phyloP scores from a whole-genome alignment of 371 early-diverging fungal species.

The Rhizopus sp. region DNA sequence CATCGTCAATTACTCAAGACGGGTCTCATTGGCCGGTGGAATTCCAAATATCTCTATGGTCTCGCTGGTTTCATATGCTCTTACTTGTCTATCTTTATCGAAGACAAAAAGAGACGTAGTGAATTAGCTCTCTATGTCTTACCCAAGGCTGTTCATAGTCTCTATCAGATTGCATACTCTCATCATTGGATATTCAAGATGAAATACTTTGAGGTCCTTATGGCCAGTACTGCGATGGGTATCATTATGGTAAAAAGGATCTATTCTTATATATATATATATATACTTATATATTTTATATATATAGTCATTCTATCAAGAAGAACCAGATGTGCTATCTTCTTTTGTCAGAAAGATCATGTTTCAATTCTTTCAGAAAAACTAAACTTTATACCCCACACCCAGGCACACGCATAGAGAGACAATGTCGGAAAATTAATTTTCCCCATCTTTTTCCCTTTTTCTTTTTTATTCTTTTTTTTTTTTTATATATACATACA shows the following conservation, averaged over 20 bases:
- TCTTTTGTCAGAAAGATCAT: slow-evolving; percentile 59
- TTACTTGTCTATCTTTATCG: slow-evolving; percentile 64
- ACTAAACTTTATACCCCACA: slow-evolving; percentile 30
- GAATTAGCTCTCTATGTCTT: slow-evolving; percentile 72
- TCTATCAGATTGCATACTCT: slow-evolving; percentile 60
- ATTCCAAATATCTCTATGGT: slow-evolving; percentile 68
- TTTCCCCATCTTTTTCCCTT: background rate
- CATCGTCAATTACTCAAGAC: slow-evolving; percentile 57
- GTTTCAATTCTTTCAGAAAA: slow-evolving; percentile 58
- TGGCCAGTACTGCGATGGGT: slow-evolving; percentile 54
- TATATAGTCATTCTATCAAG: slow-evolving; percentile 64
- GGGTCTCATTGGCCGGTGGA: slow-evolving; percentile 32
- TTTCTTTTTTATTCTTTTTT: slow-evolving; percentile 1
- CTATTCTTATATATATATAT: slow-evolving; percentile 3
- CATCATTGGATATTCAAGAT: slow-evolving; percentile 61
- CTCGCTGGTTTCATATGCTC: slow-evolving; percentile 59
- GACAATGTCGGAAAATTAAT: background rate
- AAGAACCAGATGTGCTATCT: slow-evolving; percentile 61
- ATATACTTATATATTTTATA: slow-evolving; percentile 4
- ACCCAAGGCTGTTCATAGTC: slow-evolving; percentile 62
- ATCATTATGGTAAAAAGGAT: slow-evolving; percentile 53
- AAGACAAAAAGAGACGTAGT: slow-evolving; percentile 66
- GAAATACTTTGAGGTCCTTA: slow-evolving; percentile 58
- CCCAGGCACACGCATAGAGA: too few relatives aligned
- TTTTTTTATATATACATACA: slow-evolving; percentile 1